These are phyloP conservation scores for Trichomonascus vanleenenianus DNA, from an alignment of 805 yeast genomes.

Conservation along the genomic window DNA sequence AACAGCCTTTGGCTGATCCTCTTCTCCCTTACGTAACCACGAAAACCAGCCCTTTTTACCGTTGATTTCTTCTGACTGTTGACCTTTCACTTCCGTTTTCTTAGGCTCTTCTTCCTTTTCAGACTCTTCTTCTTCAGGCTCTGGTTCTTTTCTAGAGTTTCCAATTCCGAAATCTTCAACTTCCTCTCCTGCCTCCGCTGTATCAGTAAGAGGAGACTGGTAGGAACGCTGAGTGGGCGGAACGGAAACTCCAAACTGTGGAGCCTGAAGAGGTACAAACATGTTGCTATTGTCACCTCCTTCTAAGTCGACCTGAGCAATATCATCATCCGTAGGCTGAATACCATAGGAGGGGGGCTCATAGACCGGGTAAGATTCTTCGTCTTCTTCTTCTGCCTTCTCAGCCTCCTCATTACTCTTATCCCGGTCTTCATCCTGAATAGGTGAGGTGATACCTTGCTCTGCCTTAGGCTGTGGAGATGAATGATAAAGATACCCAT, in stretches of 20 bases:
- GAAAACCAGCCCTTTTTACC: conserved; percentile 38
- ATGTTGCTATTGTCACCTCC: conserved; percentile 7
- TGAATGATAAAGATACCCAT: conserved; percentile 15
- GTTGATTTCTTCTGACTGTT: conserved; percentile 19
- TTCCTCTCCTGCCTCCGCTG: conserved; percentile 11
- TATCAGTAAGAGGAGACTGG: conserved; percentile 7
- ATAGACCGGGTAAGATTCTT: conserved; percentile 13
- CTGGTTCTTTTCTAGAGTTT: conserved; percentile 7
- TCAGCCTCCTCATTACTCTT: conserved; percentile 21
- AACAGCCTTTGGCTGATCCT: conserved; percentile 65
- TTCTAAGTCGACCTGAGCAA: conserved; percentile 10
- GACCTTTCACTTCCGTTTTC: conserved; percentile 14
- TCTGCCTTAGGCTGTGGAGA: conserved; percentile 1
- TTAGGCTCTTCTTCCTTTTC: conserved; percentile 17
- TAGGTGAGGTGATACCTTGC: background rate
- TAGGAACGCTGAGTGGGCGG: conserved; percentile 5
- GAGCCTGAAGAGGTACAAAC: conserved; percentile 10
- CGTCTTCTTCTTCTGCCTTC: conserved; percentile 7
- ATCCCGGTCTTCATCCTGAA: conserved; percentile 13
- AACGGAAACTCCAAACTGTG: conserved; percentile 2
- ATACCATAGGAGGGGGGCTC: conserved; percentile 16
- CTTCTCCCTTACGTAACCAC: conserved; percentile 47
- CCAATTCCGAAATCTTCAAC: conserved; percentile 20
- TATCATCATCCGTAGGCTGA: conserved; percentile 12
- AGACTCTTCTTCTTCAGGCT: conserved; percentile 4